Conservation (phyloP, 1,284 basidiomycete species). For the Caloboletus firmus region DNA sequence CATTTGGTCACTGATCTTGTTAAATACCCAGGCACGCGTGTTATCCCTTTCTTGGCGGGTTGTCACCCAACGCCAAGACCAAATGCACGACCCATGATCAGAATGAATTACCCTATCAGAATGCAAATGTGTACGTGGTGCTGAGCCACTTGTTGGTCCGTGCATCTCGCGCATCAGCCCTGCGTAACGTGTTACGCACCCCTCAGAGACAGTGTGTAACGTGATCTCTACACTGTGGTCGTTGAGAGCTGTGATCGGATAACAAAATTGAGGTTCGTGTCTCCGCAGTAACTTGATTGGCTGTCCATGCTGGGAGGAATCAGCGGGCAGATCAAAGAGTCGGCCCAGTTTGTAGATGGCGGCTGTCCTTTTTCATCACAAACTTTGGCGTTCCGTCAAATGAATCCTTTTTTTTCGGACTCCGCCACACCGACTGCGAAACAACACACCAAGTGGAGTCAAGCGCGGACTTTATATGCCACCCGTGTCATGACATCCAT, state of each 20-base stretch:
- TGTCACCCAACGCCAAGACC: not conserved
- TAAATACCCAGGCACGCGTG: constrained; percentile 28
- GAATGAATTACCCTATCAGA: constrained; percentile 28
- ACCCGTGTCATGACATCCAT: constrained; percentile 10
- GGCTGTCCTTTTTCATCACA: too few relatives aligned
- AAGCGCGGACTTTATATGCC: constrained; percentile 17
- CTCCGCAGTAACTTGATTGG: too few relatives aligned
- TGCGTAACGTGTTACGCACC: not conserved
- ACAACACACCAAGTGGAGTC: not conserved
- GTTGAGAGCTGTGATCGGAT: not conserved
- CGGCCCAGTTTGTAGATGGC: too few relatives aligned
- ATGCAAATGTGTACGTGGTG: constrained; percentile 26
- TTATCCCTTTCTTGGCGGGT: constrained; percentile 22
- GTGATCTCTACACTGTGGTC: not conserved
- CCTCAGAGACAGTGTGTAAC: not conserved
- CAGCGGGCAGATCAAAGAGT: too few relatives aligned
- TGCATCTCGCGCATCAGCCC: constrained; percentile 22
- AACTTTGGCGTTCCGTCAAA: too few relatives aligned
- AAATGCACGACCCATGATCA: constrained; percentile 7
- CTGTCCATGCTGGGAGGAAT: too few relatives aligned
- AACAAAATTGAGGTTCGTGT: too few relatives aligned
- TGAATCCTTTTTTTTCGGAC: constrained; percentile 16
- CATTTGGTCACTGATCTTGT: constrained; percentile 29
- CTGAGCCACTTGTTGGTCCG: constrained; percentile 23
- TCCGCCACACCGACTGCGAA: not conserved